phyloP scores from a whole-genome alignment of 176 grass and related monocot genomes.

The Triticum aestivum region DNA sequence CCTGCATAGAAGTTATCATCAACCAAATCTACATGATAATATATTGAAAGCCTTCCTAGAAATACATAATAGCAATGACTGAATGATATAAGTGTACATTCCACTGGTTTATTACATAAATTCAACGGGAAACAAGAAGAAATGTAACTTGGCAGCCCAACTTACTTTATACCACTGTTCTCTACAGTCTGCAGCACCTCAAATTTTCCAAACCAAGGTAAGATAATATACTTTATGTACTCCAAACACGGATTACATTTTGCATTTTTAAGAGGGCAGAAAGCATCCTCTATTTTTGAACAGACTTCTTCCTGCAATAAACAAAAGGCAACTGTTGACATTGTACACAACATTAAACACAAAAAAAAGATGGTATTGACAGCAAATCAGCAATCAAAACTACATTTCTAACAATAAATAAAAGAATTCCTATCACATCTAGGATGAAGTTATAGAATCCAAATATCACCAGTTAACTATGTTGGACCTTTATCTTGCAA shows the following conservation, averaged over 20 bases:
- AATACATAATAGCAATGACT: not conserved
- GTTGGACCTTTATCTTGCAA: too few species aligned
- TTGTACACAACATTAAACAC: not conserved
- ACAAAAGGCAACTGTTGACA: not conserved
- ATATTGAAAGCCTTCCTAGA: slow-evolving; percentile 7
- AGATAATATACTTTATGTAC: slow-evolving; percentile 48
- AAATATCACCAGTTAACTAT: too few species aligned
- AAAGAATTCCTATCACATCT: not conserved
- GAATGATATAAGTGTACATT: too few species aligned
- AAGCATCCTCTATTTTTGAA: not conserved
- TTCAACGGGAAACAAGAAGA: not conserved
- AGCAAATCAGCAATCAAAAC: too few species aligned
- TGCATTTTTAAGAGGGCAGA: not conserved
- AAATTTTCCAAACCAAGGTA: slow-evolving; percentile 25
- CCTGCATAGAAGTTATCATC: slow-evolving; percentile 1
- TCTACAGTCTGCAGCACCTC: too few species aligned
- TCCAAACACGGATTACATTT: slow-evolving; percentile 57
- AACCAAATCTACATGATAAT: not conserved
- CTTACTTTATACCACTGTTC: slow-evolving; percentile 3
- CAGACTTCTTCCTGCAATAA: not conserved
- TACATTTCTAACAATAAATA: not conserved
- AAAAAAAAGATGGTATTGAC: not conserved
- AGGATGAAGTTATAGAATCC: not conserved
- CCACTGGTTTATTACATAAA: too few species aligned
- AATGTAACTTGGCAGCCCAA: slow-evolving; percentile 36